Evolutionary conservation across 306 rosid genomes (phyloP), one percentile per base, ranked within the genome.

Genomic region (Vigna angularis): DNA sequence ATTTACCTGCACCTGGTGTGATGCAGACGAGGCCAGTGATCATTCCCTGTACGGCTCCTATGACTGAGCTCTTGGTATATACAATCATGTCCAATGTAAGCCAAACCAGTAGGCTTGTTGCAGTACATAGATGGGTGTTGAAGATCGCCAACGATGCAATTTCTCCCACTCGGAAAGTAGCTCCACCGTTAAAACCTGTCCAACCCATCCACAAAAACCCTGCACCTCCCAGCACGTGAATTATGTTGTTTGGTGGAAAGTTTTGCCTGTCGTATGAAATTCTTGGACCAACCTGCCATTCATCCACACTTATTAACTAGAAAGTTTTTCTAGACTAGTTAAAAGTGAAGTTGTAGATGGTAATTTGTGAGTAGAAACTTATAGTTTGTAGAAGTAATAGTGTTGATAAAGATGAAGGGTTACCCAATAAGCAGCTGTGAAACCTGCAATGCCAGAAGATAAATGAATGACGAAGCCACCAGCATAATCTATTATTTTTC

Each of bases 171-270:
- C 86, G 76, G 64, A 87, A 90, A 20, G 95, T 87, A 24, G 97
- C 81, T 61, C 97, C 96, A 30, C 97, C 97, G 32, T 92, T 92
- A 88, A 92, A 92, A 26, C 93, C 93, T 17, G 90, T 81, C 97
- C 97, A 92, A 5, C 93, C 93, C 66, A 92, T 58, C 97, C 96
- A 92, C 47, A 92, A 61, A 67, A 92, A 90, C 72, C 97, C 95
- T 44, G 93, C 93, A 12, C 97, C 95, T 53, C 86, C 91, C 53
- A 92, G 83, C 89, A 90, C 76, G 84, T 87, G 93, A 65, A 86
- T 85, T 72, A 92, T 90, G 86, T 92, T 90, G 83, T 92, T 92
- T 32, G 93, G 97, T 17, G 92, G 90, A 42, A 92, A 90, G 73
- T 83, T 80, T 69, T 88, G 81, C 68, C 93, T 87, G 87, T 90